These are phyloP conservation scores for Boletus barrowsii DNA, from an alignment of 768 basidiomycete genomes.

Conservation along the genomic window DNA sequence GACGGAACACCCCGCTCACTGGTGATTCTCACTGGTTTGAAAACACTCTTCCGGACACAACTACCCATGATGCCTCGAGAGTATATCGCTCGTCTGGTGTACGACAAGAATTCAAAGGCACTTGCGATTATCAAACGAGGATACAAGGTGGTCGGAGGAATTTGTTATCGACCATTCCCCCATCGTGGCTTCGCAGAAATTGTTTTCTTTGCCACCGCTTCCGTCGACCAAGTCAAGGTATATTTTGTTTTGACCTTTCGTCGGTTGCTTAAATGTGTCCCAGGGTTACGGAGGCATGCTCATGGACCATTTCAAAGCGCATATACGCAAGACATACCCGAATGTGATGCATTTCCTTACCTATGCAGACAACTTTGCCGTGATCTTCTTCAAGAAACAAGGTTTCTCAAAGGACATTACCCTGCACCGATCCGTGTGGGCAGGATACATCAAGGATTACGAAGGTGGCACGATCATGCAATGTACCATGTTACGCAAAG, in stretches of 20 bases:
- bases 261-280: not conserved
- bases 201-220: conserved; percentile 96
- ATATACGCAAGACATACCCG: conserved; percentile 80
- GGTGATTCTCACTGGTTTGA: conserved; percentile 89
- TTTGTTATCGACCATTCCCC: conserved; percentile 94
- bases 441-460: conserved; percentile 99
- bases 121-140: conserved; percentile 95
- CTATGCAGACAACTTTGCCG: conserved; percentile 98
- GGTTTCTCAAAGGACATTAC: conserved; percentile 98
- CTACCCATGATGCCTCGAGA: conserved; percentile 98
- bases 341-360: conserved; percentile 94
- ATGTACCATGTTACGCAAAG: conserved; percentile 90
- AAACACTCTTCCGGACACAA: conserved; percentile 95
- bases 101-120: conserved; percentile 87
- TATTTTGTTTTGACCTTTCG: conserved; percentile 10
- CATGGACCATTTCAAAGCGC: conserved; percentile 97
- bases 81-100: conserved; percentile 94
- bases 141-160: conserved; percentile 94
- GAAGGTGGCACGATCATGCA: conserved; percentile 99
- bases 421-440: conserved; percentile 88
- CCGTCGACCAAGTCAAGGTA: conserved; percentile 96
- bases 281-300: conserved; percentile 97
- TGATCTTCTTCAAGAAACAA: conserved; percentile 99
- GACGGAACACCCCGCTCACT: conserved; percentile 71
- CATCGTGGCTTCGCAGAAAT: conserved; percentile 96